phyloP scores from a whole-genome alignment of 2,329 filamentous ascomycete genomes.

The Xylariaceae sp. region DNA sequence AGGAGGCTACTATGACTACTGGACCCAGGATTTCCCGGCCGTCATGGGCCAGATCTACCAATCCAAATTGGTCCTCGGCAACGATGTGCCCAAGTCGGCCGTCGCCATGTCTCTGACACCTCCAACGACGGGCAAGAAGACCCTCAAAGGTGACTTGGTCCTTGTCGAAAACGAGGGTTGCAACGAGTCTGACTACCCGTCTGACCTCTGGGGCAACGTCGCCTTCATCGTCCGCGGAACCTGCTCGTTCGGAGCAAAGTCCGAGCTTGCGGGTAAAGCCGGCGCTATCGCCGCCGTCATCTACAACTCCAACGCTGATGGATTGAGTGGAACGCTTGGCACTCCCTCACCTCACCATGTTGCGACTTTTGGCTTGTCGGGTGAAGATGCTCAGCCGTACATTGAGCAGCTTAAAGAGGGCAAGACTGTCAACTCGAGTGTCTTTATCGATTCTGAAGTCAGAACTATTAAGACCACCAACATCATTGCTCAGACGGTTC shows the following conservation, averaged over 20 bases:
- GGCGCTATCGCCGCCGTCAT: conserved; percentile 67
- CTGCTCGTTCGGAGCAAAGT: conserved; percentile 69
- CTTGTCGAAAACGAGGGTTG: conserved; percentile 61
- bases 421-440: conserved; percentile 47
- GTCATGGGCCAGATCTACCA: conserved; percentile 56
- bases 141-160: conserved; percentile 55
- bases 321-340: conserved; percentile 64
- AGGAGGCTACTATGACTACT: conserved; percentile 56
- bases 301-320: conserved; percentile 65
- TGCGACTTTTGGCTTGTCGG: conserved; percentile 62
- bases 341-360: conserved; percentile 54
- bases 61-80: conserved; percentile 52
- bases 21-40: conserved; percentile 60
- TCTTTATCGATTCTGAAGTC: conserved; percentile 56
- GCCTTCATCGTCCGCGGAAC: conserved; percentile 65
- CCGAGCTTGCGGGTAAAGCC: conserved; percentile 59
- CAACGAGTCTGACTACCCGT: conserved; percentile 56
- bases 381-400: conserved; percentile 52
- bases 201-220: conserved; percentile 55
- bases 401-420: conserved; percentile 49
- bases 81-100: conserved; percentile 46
- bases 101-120: conserved; percentile 62
- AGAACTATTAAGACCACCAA: conserved; percentile 52
- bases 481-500: conserved; percentile 56
- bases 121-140: conserved; percentile 54